Evolutionary conservation across 768 basidiomycete species (phyloP), one percentile per base, ranked within the genome.

Genomic region (Sporobolomyces phaffii): DNA sequence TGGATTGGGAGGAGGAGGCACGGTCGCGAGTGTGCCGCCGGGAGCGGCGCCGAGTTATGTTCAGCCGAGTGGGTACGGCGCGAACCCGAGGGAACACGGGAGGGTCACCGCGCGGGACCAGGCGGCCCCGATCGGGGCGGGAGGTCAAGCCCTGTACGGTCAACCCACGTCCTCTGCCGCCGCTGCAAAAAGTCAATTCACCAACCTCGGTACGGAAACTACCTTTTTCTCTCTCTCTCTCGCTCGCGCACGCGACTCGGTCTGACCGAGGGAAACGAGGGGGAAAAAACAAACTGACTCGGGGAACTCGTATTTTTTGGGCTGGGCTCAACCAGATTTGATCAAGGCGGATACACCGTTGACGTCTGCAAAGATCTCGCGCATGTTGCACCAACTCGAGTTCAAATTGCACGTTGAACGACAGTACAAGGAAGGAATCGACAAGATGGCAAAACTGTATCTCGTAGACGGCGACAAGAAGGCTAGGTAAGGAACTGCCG

Each of bases 351-450:
- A 99, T 80, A 93, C 93, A 49, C 93, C 94, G 20, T 85, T 94
- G 76, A 92, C 91, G 24, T 88, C 93, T 2, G 87, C 90, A 73
- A 98, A 94, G 81, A 98, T 99, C 77, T 90, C 91, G 45, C 85
- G 85, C 73, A 97, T 98, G 93, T 85, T 98, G 54, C 93, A 97
- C 79, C 93, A 97, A 78, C 86, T 99, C 68, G 93, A 98, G 79
- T 99, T 97, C 84, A 99, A 99, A 80, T 86, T 97, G 61, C 90
- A 94, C 78, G 91, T 99, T 70, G 96, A 99, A 79, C 85, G 88
- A 80, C 92, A 98, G 80, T 97, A 97, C 82, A 94, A 93, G 82
- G 84, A 87, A 77, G 96, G 96, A 45, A 96, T 97, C 70, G 93
- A 98, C 80, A 97, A 97, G 81, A 99, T 99, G 96, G 89, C 87